Base-by-base conservation (phyloP, 176 grass and related monocot genomes). In the Melocanna baccifera region DNA sequence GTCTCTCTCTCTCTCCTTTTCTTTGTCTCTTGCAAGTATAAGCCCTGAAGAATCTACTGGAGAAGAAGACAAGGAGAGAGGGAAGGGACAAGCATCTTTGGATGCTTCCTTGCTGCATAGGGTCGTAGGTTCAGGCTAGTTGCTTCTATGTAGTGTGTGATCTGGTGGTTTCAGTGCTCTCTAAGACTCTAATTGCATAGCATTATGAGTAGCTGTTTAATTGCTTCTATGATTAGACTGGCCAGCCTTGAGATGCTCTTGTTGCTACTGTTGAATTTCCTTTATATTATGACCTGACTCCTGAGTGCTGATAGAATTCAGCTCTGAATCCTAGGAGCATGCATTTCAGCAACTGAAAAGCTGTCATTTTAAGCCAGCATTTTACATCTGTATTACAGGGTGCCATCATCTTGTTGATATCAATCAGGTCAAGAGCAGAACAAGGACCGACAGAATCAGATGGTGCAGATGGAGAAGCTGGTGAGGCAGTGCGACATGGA, bases 401-500 rank as follows among this genome's bases (percentile, higher is more conserved):
- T 57, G 32, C 32, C 47, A 36, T 66, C 23, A 22, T 9, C 18
- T 32, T 50, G 14, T 50, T 65, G 29, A 37, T 42, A 13, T 29
- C 45, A 41, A 26, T 12, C 16, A 1, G 34, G 43, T 34, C 3
- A 58, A 32, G 39, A 51, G 15, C 48, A 51, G 48, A 51, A 16
- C 48, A 51, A 51, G 48, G 48, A 51, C 46, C 48, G 15, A 53
- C 50, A 19, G 50, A 25, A 40, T 11, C 62, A 41, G 4, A 69
- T 75, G 77, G 75, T 79, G 68, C 78, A 73, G 70, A 88, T 92
- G 84, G 90, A 92, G 87, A 72, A 88, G 80, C 76, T 90, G 22
- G 62, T 76, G 87, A 87, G 32, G 40, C 77, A 90, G 66, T 40
- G 84, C 80, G 92, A 94, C 43, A 94, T 89, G 84, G 92, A 92